Base-by-base conservation (phyloP, 2,329 filamentous ascomycete species). In the Neofusicoccum cordaticola region DNA sequence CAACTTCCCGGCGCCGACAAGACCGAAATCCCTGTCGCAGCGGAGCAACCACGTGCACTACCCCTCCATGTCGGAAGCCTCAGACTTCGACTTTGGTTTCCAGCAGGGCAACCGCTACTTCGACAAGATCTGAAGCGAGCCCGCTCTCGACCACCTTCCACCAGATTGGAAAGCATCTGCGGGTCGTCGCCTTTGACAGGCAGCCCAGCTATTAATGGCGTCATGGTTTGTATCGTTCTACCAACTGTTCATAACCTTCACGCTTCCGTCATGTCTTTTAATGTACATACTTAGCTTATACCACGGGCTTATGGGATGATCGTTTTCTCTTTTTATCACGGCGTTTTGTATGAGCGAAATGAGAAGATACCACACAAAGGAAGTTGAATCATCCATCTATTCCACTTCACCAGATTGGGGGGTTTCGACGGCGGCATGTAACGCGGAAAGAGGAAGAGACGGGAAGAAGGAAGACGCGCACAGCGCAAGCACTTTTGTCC, bases 51-150 rank as follows among this genome's bases (percentile, higher is more conserved):
- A 73, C 57, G 71, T 73, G 48, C 75, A 77, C 62, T 74, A 77
- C 58, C 75, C 76, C 58, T 75, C 73, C 17, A 72, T 77, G 68
- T 76, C 73, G 1, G 74, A 78, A 67, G 69, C 74, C 15, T 77
- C 75, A 7, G 73, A 74, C 15, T 77, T 77, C 66, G 68, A 71
- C 47, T 77, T 77, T 53, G 61, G 63, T 53, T 66, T 69, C 65
- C 47, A 58, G 15, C 48, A 53, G 48, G 17, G 17, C 3, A 37
- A 37, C 44, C 44, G 11, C 8, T 44, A 31, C n/a, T 48, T 47
- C 51, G 51, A 64, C 51, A 64, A 64, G 51, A 64, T 64, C 35
- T 64, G 22, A 57, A 15, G 56, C 47, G 31, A 47, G 39, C 37
- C 45, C 19, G 27, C 27, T 39, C 13, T 11, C 37, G 11, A 19